Percentiles rank a stretch among this genome's conserved stretches.
phyloP scores from a whole-genome alignment of 169 alveolate genomes.

The Theileria orientalis region DNA sequence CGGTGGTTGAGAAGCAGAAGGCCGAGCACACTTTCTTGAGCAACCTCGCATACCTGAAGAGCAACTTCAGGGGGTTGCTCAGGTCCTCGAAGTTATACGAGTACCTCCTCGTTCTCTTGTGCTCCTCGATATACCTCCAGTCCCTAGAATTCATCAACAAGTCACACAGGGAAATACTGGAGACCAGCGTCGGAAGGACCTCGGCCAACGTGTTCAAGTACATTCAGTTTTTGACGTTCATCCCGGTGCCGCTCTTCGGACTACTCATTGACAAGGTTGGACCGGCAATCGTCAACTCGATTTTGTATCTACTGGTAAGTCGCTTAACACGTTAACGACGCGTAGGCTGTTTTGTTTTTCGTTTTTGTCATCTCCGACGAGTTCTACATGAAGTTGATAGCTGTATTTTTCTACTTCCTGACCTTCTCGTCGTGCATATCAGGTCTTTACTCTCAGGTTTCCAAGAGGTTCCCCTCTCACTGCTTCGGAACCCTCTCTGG shows the following conservation, averaged over 20 bases:
- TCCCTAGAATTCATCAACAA: slow-evolving; percentile 50
- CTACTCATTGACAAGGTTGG: slow-evolving; percentile 42
- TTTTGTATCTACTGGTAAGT: slow-evolving; percentile 41
- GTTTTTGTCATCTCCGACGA: slow-evolving; percentile 25
- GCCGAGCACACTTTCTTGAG: background rate
- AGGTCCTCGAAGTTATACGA: background rate
- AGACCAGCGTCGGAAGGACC: slow-evolving; percentile 7
- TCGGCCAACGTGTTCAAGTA: slow-evolving; percentile 3
- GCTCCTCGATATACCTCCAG: slow-evolving; percentile 13
- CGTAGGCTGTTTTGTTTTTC: slow-evolving; percentile 9
- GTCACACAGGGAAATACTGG: slow-evolving; percentile 35
- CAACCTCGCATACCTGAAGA: background rate
- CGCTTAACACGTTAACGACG: background rate
- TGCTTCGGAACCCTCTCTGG: slow-evolving; percentile 37
- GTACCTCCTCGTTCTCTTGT: slow-evolving; percentile 3
- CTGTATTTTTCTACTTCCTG: slow-evolving; percentile 29
- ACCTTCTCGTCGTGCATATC: slow-evolving; percentile 44
- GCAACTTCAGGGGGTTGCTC: background rate
- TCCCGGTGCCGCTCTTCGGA: slow-evolving; percentile 52
- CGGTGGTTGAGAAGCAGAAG: background rate
- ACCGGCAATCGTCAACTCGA: slow-evolving; percentile 33
- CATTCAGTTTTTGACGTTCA: slow-evolving; percentile 27
- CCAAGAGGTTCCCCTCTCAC: slow-evolving; percentile 39
- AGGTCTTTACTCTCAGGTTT: slow-evolving; percentile 28
- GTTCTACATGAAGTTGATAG: slow-evolving; percentile 37